These are phyloP conservation scores for Pilaira anomala DNA, from an alignment of 192 early-diverging fungal genomes.

Conservation along the genomic window DNA sequence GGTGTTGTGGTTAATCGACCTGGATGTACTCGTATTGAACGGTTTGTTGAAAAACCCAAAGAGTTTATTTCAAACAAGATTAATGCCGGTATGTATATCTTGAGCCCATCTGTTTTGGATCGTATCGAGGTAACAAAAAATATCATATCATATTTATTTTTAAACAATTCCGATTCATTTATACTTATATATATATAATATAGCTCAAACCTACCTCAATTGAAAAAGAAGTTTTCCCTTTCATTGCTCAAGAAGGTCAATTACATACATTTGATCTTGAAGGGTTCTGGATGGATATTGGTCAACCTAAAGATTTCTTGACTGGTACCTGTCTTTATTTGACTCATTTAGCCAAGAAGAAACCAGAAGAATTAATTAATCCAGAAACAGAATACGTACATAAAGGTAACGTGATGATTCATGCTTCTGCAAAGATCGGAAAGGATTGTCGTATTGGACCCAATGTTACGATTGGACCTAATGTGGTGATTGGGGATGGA, in stretches of 20 bases:
- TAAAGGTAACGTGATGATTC: conserved; percentile 88
- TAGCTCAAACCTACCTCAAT: conserved; percentile 94
- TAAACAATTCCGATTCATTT: neutral
- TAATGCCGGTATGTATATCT: conserved; percentile 99
- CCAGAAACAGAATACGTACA: conserved; percentile 63
- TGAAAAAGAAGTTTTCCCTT: conserved; percentile 96
- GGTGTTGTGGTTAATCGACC: conserved; percentile 91
- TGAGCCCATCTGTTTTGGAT: conserved; percentile 87
- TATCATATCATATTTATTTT: neutral
- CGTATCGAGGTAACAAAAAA: conserved; percentile 72
- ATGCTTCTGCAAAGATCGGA: conserved; percentile 90
- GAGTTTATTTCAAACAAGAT: conserved; percentile 97
- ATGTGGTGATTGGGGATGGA: conserved; percentile 88
- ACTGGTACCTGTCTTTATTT: conserved; percentile 94
- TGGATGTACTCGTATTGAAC: conserved; percentile 72
- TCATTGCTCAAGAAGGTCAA: conserved; percentile 81
- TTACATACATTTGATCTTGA: conserved; percentile 92
- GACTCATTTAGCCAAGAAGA: conserved; percentile 72
- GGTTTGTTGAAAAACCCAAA: conserved; percentile 98
- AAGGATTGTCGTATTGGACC: conserved; percentile 96
- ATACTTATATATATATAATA: conserved; percentile 10
- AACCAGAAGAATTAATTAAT: conserved; percentile 67
- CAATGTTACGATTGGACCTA: conserved; percentile 93
- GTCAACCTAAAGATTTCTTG: conserved; percentile 98
- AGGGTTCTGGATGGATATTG: conserved; percentile 99